Evolutionary conservation across 495 filamentous ascomycete genomes (phyloP), one percentile per base, ranked within the genome.

Genomic region (Hypoxylon lienhwacheense): DNA sequence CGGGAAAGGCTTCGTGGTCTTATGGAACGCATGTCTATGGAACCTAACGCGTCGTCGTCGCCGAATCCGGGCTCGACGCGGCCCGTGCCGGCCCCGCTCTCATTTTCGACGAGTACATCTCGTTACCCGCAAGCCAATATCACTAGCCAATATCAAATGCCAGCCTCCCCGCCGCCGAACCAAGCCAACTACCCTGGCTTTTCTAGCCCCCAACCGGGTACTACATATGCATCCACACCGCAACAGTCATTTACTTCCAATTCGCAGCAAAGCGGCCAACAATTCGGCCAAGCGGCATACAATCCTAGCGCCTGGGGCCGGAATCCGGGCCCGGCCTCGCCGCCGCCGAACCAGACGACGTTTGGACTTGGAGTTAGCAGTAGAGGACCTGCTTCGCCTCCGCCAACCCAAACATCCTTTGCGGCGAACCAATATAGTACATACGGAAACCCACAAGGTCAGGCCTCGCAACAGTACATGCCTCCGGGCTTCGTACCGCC

Each of bases 1-100:
- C 84, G 91, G 35, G 89, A 91, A 66, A 84, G 92, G 52, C 69
- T 98, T 36, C 81, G 87, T 47, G 87, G 88, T 40, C 73, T 97
- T 41, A 97, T 98, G 93, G 93, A 97, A 65, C 86, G 93, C 47
- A 90, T 97, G 76, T 89, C 91, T 10, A 85, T 92, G 68, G 87
- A 90, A 47, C 76, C 55, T 55, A 71, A 51, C 52, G 77, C 53
- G 55, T 76, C 69, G 37, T 74, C 73, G 20, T 63, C 70, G n/a
- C 70, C 73, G n/a, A 52, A 74, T 70, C 53, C 82, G 70, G 35
- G 75, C 64, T 55, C 70, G 66, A 37, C 65, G 39, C 59, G 67
- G 73, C 83, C 64, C 62, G 76, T 56, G 61, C 83, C 72, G 12
- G 65, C 73, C 10, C 74, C 71, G 15, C 68, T 73, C 29, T 75